Evolutionary conservation across 1,284 basidiomycete species (phyloP).

Genomic region (Gymnopus androsaceus): DNA sequence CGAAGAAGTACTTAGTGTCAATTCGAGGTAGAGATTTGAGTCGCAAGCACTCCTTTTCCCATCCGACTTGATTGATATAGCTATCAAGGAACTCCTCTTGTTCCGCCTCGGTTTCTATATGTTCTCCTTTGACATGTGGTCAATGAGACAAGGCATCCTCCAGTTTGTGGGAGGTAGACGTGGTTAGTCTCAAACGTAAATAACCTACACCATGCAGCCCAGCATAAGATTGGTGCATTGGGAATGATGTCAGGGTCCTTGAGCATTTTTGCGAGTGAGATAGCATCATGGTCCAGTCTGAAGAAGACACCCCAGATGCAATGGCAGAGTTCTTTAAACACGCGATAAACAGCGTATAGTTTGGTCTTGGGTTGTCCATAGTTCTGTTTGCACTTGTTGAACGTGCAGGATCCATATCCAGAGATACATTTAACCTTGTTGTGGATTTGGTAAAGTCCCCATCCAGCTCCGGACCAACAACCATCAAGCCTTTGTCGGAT

Average conservation of each 20-base stretch:
- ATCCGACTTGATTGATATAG: background rate
- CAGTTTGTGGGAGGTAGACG: slow-evolving; percentile 23
- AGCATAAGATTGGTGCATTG: slow-evolving; percentile 35
- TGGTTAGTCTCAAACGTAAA: slow-evolving; percentile 36
- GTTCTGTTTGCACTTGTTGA: slow-evolving; percentile 29
- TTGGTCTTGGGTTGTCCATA: slow-evolving; percentile 42
- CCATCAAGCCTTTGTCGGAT: slow-evolving; percentile 31
- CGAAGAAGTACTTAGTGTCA: slow-evolving; percentile 15
- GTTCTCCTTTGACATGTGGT: slow-evolving; percentile 15
- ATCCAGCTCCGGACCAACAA: slow-evolving; percentile 32
- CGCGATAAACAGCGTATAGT: slow-evolving; percentile 36
- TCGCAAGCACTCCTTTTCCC: background rate
- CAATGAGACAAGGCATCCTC: slow-evolving; percentile 33
- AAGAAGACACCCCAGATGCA: slow-evolving; percentile 34
- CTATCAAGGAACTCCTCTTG: slow-evolving; percentile 21
- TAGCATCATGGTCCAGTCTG: slow-evolving; percentile 35
- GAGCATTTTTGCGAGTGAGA: slow-evolving; percentile 37
- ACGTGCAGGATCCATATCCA: slow-evolving; percentile 35
- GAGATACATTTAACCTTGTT: slow-evolving; percentile 25
- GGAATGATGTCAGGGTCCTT: slow-evolving; percentile 33
- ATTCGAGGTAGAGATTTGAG: background rate
- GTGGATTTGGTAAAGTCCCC: slow-evolving; percentile 32
- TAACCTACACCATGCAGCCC: slow-evolving; percentile 32
- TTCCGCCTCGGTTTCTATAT: slow-evolving; percentile 22
- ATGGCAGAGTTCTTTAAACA: slow-evolving; percentile 32